A percentile compares a stretch with the other conserved stretches of the same genome.
Conservation (phyloP, 176 grass and related monocot species). For the Chrysopogon serrulatus region DNA sequence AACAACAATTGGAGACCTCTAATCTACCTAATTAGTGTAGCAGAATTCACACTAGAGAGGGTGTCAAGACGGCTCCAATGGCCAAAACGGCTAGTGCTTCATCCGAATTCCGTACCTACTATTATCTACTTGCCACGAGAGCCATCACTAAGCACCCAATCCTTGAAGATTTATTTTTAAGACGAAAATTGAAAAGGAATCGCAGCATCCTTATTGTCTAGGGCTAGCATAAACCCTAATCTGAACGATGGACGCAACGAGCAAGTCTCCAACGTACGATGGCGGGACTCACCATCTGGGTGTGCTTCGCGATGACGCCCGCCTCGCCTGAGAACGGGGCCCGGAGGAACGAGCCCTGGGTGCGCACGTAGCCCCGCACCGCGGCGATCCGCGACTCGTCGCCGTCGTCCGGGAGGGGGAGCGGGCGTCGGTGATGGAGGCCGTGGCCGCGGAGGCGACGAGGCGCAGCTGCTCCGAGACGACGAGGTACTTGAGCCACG, state of each 20-base stretch:
- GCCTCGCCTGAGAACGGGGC: constrained; percentile 50
- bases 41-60: not conserved
- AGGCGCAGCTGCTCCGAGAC: constrained; percentile 53
- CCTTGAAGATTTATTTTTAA: not conserved
- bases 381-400: constrained; percentile 28
- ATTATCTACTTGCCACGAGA: not conserved
- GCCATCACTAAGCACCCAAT: not conserved
- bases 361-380: constrained; percentile 61
- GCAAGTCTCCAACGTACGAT: no score
- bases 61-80: not conserved
- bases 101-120: not conserved
- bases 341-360: constrained; percentile 26
- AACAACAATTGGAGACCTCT: not conserved
- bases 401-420: constrained; percentile 21
- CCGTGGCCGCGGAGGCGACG: constrained; percentile 51
- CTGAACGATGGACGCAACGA: not conserved
- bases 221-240: constrained; percentile 11
- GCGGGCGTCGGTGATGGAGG: constrained; percentile 50
- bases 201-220: not conserved
- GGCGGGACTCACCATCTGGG: constrained; percentile 48
- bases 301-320: constrained; percentile 56
- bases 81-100: not conserved
- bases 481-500: constrained; percentile 70
- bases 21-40: not conserved
- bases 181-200: not conserved